A percentile compares a stretch with the other conserved stretches of the same genome.
phyloP scores from a whole-genome alignment of 2,329 filamentous ascomycete species.

The Xenoacremonium recifei region DNA sequence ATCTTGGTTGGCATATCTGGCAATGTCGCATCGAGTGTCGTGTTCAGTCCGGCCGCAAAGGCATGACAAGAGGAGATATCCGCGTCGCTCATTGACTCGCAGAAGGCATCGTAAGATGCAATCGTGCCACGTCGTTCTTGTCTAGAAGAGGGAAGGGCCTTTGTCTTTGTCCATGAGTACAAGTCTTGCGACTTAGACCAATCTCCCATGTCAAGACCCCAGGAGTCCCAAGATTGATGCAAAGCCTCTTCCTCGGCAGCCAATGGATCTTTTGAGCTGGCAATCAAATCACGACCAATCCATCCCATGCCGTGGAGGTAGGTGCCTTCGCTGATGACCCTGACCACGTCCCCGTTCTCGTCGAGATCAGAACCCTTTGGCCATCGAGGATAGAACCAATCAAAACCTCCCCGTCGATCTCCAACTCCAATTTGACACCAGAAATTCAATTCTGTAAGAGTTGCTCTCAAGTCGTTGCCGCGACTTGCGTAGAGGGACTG shows the following conservation, averaged over 20 bases:
- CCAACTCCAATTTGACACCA: slow-evolving; percentile 98
- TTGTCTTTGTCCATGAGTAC: slow-evolving; percentile 34
- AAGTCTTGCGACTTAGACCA: slow-evolving; percentile 48
- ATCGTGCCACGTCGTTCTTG: slow-evolving; percentile 35
- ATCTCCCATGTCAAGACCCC: slow-evolving; percentile 62
- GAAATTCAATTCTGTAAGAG: slow-evolving; percentile 82
- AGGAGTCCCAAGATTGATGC: slow-evolving; percentile 64
- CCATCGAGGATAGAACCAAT: slow-evolving; percentile 84
- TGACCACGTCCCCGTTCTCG: slow-evolving; percentile 62
- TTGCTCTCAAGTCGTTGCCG: slow-evolving; percentile 71
- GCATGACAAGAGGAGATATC: slow-evolving; percentile 58
- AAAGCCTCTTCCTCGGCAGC: slow-evolving; percentile 61
- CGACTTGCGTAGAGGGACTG: slow-evolving; percentile 69
- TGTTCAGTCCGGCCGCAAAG: slow-evolving; percentile 45
- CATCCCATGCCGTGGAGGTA: slow-evolving; percentile 78
- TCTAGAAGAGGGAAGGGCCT: slow-evolving; percentile 10
- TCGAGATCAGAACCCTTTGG: slow-evolving; percentile 70
- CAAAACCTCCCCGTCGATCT: slow-evolving; percentile 80
- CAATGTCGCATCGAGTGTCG: slow-evolving; percentile 59
- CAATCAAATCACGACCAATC: slow-evolving; percentile 61
- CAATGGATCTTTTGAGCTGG: slow-evolving; percentile 31
- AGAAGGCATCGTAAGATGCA: slow-evolving; percentile 51
- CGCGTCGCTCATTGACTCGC: slow-evolving; percentile 61
- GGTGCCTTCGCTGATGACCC: slow-evolving; percentile 79
- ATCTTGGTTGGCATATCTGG: slow-evolving; percentile 51